Evolutionary conservation across 2,329 filamentous ascomycete genomes (phyloP).

Genomic region (Leptodontidium sp.): DNA sequence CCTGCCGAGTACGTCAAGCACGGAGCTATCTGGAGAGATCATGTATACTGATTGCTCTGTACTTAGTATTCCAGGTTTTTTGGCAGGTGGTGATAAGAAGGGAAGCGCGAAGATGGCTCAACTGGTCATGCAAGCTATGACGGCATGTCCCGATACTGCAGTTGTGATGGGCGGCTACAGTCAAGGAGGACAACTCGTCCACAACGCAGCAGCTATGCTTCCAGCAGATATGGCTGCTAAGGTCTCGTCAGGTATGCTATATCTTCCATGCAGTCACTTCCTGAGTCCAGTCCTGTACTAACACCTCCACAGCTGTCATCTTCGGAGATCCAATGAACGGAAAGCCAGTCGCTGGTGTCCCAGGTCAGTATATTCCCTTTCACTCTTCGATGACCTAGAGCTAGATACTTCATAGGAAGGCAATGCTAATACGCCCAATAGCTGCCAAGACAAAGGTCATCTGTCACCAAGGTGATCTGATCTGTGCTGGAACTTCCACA

Average conservation of each 20-base stretch:
- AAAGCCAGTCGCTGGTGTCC: conserved; percentile 34
- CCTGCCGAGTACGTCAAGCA: conserved; percentile 50
- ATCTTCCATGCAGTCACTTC: no score
- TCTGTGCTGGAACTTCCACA: conserved; percentile 34
- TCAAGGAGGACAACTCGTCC: conserved; percentile 39
- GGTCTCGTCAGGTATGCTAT: conserved; percentile 35
- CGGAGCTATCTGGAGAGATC: no score
- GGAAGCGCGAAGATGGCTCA: conserved; percentile 53
- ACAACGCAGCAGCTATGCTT: conserved; percentile 36
- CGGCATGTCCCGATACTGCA: conserved; percentile 34
- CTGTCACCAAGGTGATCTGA: conserved; percentile 41
- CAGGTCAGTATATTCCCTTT: neutral
- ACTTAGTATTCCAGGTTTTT: conserved; percentile 46
- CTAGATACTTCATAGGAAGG: neutral
- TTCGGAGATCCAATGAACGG: conserved; percentile 44
- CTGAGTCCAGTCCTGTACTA: neutral
- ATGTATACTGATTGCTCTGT: neutral
- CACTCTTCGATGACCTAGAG: no score
- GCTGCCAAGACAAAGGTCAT: conserved; percentile 39
- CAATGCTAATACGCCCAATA: neutral
- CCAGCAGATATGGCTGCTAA: conserved; percentile 28
- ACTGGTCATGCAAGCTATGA: conserved; percentile 29
- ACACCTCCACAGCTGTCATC: conserved; percentile 34
- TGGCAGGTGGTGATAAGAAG: conserved; percentile 54
- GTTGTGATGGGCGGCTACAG: conserved; percentile 38